These are phyloP conservation scores for Suillus ampliporus DNA, from an alignment of 768 basidiomycete species.

Conservation along the genomic window DNA sequence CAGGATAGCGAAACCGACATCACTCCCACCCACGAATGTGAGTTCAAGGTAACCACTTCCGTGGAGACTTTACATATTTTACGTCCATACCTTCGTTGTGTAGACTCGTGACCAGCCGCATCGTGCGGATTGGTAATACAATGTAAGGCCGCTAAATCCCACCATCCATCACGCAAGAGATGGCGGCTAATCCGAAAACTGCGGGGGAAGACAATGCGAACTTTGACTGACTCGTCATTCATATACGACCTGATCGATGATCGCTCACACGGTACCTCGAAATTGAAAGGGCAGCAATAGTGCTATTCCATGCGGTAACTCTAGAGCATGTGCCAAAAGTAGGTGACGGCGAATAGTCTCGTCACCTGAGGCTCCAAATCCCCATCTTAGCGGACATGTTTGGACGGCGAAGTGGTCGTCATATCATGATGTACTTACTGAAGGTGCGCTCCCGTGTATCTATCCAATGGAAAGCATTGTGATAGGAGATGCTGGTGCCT, in stretches of 20 bases:
- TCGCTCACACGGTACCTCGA: neutral
- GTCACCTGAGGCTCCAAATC: neutral
- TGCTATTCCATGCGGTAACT: neutral
- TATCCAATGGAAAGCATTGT: neutral
- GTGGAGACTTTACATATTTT: neutral
- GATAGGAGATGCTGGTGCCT: neutral
- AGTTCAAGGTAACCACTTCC: neutral
- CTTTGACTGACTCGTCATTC: neutral
- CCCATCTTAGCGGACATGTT: neutral
- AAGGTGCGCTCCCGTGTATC: neutral
- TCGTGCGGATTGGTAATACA: neutral
- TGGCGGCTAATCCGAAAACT: neutral
- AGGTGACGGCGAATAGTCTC: neutral
- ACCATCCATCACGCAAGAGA: neutral
- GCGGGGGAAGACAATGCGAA: neutral
- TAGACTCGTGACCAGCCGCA: neutral
- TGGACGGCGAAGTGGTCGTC: neutral
- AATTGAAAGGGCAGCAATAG: neutral
- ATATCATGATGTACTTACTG: neutral
- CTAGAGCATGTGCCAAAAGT: neutral
- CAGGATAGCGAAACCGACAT: too few species aligned
- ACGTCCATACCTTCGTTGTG: neutral
- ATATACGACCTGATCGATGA: neutral
- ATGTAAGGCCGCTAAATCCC: neutral
- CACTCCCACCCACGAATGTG: too few species aligned